Evolutionary conservation across 2,329 filamentous ascomycete species (phyloP), one percentile per base, ranked within the genome.

Genomic region (Fusarium citri): DNA sequence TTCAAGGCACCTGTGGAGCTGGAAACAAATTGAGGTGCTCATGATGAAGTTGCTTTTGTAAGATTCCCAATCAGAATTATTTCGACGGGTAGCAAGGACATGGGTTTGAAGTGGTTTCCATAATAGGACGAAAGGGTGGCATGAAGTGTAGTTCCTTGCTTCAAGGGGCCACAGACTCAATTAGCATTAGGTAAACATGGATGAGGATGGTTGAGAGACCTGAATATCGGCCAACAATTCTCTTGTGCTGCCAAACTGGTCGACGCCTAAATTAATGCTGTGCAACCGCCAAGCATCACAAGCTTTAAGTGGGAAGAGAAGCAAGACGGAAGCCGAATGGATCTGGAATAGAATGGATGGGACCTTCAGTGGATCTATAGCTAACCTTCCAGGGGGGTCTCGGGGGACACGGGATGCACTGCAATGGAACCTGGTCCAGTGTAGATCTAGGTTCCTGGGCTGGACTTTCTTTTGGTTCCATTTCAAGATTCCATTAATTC

Each of bases 1-100:
- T 18, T 28, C n/a, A 23, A 46, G 45, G 14, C 8, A 58, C n/a
- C 34, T 26, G 47, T 57, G 25, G 31, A 26, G 60, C 22, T 59
- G 54, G 25, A 31, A 31, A 28, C 22, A 37, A 23, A 40, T 30
- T 49, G 37, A 66, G 61, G 42, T 43, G 45, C n/a, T 66, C 20
- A 42, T n/a, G 49, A 26, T 43, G 40, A 48, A 59, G 48, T 66
- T 66, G 55, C 63, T 66, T 66, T 55, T 51, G 30, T 42, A 40
- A 64, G 31, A 28, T 59, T 64, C 47, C 60, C 26, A 59, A 49
- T 65, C 51, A 49, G 46, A 49, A 25, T 40, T 23, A 28, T 41
- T 40, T 28, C 56, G 55, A 49, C 59, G 68, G 66, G 63, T 68
- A 75, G 55, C 73, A 75, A 66, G 73, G 73, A 73, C 70, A 73